Conservation (phyloP, 2,329 filamentous ascomycete species). For the Colletotrichum graminicola region DNA sequence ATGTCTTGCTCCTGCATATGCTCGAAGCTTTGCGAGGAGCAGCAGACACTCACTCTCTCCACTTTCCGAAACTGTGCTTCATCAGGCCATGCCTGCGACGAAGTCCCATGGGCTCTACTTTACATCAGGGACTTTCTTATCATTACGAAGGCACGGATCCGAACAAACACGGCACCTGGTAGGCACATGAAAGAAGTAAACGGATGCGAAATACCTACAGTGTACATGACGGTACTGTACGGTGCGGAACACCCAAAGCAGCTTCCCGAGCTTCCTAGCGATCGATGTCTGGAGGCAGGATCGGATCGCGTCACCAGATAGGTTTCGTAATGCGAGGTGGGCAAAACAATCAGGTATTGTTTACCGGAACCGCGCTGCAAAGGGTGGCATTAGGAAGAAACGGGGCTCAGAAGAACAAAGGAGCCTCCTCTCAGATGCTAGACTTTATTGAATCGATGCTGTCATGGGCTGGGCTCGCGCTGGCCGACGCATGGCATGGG, state of each 20-base stretch:
- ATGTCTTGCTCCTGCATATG: not conserved
- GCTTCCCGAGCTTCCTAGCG: conserved; percentile 18
- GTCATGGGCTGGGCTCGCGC: not conserved
- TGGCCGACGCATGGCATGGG: not conserved
- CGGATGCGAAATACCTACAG: not conserved
- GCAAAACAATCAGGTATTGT: not conserved
- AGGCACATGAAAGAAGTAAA: not conserved
- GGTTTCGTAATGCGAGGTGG: not conserved
- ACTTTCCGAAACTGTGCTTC: not conserved
- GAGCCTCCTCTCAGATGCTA: not conserved
- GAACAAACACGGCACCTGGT: not conserved
- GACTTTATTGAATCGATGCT: not conserved
- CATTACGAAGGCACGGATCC: not conserved
- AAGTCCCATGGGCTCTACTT: not conserved
- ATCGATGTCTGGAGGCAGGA: conserved; percentile 30
- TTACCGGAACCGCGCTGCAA: not conserved
- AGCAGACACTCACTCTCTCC: not conserved
- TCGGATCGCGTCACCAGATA: conserved; percentile 14
- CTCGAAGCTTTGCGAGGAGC: not conserved
- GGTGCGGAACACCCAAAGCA: conserved; percentile 7
- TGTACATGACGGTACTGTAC: too few relatives aligned
- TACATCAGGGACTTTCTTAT: not conserved
- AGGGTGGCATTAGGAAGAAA: not conserved
- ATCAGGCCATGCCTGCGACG: not conserved
- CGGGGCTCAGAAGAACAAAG: not conserved